A percentile compares a stretch with the other conserved stretches of the same genome.
Evolutionary conservation across 176 grass and related monocot species (phyloP).

Genomic region (Musa itinerans): DNA sequence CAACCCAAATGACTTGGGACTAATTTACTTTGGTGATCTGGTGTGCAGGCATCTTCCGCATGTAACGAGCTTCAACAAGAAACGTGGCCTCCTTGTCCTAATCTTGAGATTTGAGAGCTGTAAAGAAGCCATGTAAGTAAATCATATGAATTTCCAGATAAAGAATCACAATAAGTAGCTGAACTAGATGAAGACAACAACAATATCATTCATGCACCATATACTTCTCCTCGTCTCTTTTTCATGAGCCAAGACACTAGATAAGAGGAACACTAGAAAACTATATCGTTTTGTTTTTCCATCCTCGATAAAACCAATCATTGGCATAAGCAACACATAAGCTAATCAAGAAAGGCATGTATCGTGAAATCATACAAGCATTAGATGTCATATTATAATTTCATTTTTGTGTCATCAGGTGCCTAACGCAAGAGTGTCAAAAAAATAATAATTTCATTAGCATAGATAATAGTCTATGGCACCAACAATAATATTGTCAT

Average conservation of each 20-base stretch:
- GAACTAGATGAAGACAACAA: background rate
- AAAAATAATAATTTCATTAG: no score
- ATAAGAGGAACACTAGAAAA: background rate
- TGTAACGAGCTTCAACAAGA: conserved; percentile 20
- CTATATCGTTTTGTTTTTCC: no score
- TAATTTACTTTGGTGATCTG: conserved; percentile 25
- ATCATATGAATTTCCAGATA: background rate
- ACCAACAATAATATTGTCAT: no score
- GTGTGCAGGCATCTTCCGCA: conserved; percentile 35
- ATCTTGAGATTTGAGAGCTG: conserved; percentile 27
- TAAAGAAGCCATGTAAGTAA: conserved; percentile 9
- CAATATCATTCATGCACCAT: conserved; percentile 8
- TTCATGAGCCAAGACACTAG: background rate
- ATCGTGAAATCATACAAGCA: no score
- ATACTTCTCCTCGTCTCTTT: background rate
- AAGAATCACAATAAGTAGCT: background rate
- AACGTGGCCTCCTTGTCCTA: conserved; percentile 7
- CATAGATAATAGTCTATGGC: no score
- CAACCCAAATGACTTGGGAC: no score
- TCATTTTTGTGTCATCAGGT: no score
- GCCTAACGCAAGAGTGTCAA: no score
- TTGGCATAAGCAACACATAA: no score
- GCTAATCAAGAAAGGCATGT: no score
- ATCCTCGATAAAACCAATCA: no score
- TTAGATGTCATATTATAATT: no score